Conservation (phyloP, 2,329 filamentous ascomycete genomes). For the Colletotrichum sp. region DNA sequence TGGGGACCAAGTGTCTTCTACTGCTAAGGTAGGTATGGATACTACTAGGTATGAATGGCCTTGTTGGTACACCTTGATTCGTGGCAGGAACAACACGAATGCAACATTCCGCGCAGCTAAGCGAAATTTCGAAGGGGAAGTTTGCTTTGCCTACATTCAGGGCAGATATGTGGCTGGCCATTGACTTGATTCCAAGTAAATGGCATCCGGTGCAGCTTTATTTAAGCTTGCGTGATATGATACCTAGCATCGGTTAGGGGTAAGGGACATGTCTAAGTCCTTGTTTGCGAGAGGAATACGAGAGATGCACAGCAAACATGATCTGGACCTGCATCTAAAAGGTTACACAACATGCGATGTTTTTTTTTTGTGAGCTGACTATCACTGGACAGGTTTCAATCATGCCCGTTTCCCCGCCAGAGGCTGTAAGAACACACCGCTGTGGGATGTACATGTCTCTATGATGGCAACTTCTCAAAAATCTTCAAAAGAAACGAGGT, state of each 20-base stretch:
- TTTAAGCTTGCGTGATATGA: not conserved
- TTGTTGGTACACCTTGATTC: accelerated
- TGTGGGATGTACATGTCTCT: not conserved
- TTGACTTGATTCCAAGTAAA: accelerated
- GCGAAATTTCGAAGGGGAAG: not conserved
- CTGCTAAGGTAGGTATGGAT: not conserved
- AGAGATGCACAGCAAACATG: accelerated
- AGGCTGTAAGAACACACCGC: not conserved
- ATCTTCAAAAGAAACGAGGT: accelerated
- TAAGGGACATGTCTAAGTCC: accelerated
- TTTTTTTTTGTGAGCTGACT: accelerated
- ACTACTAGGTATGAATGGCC: too few species aligned
- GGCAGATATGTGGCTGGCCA: not conserved
- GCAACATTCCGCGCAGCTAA: accelerated
- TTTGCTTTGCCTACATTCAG: not conserved
- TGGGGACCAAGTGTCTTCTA: not conserved
- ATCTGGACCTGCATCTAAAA: not conserved
- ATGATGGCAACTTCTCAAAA: not conserved
- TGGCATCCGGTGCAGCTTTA: not conserved
- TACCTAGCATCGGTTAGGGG: not conserved
- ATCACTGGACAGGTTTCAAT: not conserved
- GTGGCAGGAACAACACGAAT: not conserved
- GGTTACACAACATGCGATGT: not conserved
- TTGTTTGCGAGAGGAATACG: not conserved
- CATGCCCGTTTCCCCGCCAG: not conserved